Percentiles rank a stretch among this genome's conserved stretches.
phyloP scores from a whole-genome alignment of 1,139 yeast genomes.

The Zygosaccharomyces pseudobailii region DNA sequence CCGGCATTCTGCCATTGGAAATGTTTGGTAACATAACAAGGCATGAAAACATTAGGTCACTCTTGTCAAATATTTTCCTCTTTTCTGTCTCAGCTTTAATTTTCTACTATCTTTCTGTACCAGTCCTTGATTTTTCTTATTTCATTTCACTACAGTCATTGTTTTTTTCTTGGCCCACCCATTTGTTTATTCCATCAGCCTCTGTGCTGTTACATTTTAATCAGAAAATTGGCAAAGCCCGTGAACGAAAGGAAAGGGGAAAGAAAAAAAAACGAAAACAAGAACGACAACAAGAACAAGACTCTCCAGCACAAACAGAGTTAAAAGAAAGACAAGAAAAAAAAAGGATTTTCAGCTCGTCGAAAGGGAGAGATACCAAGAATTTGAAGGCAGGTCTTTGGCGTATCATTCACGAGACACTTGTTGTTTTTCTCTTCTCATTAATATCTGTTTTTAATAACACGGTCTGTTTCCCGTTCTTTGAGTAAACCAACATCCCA shows the following conservation, averaged over 20 bases:
- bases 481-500: background rate
- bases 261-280: conserved; percentile 1
- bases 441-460: conserved; percentile 2
- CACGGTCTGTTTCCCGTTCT: conserved; percentile 5
- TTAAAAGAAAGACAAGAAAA: background rate
- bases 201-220: conserved; percentile 1
- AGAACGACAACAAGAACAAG: conserved; percentile 1
- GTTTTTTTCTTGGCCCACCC: background rate
- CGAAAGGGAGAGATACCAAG: conserved; percentile 1
- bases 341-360: background rate
- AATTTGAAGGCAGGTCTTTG: background rate
- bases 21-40: no score
- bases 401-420: conserved; percentile 2
- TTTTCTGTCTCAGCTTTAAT: no score
- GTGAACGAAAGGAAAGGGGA: conserved; percentile 5
- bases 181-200: background rate
- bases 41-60: no score
- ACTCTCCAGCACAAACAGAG: conserved; percentile 3
- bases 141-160: background rate
- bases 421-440: conserved; percentile 1
- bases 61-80: no score
- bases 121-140: background rate
- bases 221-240: background rate
- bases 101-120: no score
- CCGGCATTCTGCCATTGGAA: background rate